These are phyloP conservation scores for Chlamydomonas incerta DNA, from an alignment of 139 green algal species.

Conservation along the genomic window DNA sequence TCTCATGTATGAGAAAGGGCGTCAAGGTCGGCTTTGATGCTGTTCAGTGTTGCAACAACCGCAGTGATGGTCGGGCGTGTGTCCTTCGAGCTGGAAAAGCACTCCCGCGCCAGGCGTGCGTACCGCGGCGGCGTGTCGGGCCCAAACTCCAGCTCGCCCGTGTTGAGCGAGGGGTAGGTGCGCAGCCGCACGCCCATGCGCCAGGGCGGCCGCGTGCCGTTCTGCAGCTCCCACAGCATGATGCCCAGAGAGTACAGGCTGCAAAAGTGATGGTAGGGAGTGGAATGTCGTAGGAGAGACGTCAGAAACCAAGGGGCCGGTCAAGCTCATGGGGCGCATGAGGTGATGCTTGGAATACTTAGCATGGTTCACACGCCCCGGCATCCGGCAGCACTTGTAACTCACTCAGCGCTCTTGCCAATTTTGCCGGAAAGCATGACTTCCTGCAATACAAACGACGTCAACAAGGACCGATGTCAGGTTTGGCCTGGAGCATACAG, in stretches of 20 bases:
- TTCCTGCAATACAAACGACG: neutral
- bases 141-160: slow-evolving; percentile 16
- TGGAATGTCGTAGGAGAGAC: no score
- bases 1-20: neutral
- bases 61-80: neutral
- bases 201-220: slow-evolving; percentile 35
- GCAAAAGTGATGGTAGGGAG: neutral
- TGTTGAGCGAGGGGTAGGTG: slow-evolving; percentile 39
- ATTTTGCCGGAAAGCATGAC: slow-evolving; percentile 38
- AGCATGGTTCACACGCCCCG: no score
- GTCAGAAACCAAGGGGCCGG: no score
- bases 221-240: slow-evolving; percentile 43
- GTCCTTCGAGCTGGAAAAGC: slow-evolving; percentile 26
- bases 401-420: slow-evolving; percentile 31
- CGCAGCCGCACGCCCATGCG: slow-evolving; percentile 29
- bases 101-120: slow-evolving; percentile 13
- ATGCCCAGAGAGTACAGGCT: slow-evolving; percentile 38
- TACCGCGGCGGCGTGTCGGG: slow-evolving; percentile 6
- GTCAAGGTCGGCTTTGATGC: slow-evolving; percentile 17
- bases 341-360: no score
- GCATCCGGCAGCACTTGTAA: neutral
- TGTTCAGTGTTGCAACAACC: neutral
- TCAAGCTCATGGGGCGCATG: no score
- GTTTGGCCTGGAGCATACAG: no score
- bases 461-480: no score